A percentile compares a stretch with the other conserved stretches of the same genome.
phyloP scores from a whole-genome alignment of 2,329 filamentous ascomycete species.

The Talaromyces sp. region DNA sequence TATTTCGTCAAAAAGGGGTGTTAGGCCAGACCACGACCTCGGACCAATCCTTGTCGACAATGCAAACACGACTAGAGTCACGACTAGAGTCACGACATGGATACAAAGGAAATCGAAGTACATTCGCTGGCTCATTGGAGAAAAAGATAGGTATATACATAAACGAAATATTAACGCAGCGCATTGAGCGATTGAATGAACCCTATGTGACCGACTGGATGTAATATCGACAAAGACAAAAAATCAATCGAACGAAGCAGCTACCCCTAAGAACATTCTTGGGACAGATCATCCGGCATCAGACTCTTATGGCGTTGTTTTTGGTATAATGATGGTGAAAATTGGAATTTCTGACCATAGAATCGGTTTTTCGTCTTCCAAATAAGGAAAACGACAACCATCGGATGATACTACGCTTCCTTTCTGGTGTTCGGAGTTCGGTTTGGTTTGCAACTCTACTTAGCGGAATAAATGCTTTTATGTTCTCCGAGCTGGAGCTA shows the following conservation, averaged over 20 bases:
- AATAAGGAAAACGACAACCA: slow-evolving; percentile 6
- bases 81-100: not conserved
- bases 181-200: not conserved
- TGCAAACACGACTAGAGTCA: not conserved
- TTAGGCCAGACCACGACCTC: not conserved
- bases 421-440: not conserved
- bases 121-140: not conserved
- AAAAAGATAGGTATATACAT: not conserved
- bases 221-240: not conserved
- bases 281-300: not conserved
- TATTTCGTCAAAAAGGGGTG: not conserved
- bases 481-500: not conserved
- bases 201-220: not conserved
- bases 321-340: not conserved
- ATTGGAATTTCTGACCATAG: not conserved
- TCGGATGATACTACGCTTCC: not conserved
- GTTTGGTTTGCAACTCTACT: not conserved
- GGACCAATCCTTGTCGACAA: not conserved
- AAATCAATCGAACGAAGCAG: not conserved
- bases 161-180: not conserved
- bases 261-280: not conserved
- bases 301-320: not conserved
- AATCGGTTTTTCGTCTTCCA: not conserved
- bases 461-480: not conserved
- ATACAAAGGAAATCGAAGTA: not conserved